Percentiles rank a stretch among this genome's conserved stretches.
Evolutionary conservation across 1,284 basidiomycete species (phyloP).

Genomic region (Ustilago nuda): DNA sequence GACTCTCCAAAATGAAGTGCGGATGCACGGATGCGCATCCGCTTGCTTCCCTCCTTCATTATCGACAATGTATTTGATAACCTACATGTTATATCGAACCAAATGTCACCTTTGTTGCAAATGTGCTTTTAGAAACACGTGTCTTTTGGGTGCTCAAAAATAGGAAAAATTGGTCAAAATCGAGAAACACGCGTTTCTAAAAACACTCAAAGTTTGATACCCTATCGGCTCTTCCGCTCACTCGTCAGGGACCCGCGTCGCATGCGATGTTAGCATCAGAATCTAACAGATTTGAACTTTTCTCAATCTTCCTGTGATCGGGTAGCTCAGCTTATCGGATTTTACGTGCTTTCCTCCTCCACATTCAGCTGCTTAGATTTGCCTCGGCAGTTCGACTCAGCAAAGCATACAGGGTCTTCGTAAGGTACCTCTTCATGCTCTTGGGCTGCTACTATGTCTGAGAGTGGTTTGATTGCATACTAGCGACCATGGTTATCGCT

Average conservation of each 20-base stretch:
- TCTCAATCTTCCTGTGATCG: slow-evolving; percentile 13
- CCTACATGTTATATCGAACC: no score
- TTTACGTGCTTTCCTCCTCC: slow-evolving; percentile 10
- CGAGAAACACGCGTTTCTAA: neutral
- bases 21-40: no score
- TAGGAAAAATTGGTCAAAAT: no score
- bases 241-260: neutral
- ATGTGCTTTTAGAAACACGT: no score
- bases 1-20: no score
- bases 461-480: no score
- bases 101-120: no score
- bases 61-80: no score
- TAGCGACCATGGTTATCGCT: no score
- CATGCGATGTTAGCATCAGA: neutral
- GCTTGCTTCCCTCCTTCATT: no score
- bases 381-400: slow-evolving; percentile 1
- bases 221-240: neutral
- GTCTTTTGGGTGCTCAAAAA: no score
- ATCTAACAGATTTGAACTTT: neutral
- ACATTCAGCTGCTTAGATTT: slow-evolving; percentile 1
- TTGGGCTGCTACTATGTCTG: no score
- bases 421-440: neutral
- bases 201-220: neutral
- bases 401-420: neutral
- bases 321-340: slow-evolving; percentile 11